A percentile compares a stretch with the other conserved stretches of the same genome.
These are phyloP conservation scores for Starmera caribaea DNA, from an alignment of 805 yeast genomes.

Conservation along the genomic window DNA sequence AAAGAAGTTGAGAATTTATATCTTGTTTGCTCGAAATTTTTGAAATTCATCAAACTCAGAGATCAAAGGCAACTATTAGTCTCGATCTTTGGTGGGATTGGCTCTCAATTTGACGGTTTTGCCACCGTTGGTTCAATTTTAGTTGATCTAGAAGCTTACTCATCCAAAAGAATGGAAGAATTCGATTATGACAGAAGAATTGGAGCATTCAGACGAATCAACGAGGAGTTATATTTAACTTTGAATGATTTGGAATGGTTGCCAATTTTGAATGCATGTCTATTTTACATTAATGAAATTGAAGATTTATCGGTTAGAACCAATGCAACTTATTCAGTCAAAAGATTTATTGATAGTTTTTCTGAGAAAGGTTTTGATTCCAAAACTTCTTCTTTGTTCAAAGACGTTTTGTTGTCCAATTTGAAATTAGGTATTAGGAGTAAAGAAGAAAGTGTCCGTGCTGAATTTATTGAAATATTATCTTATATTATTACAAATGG, in stretches of 20 bases:
- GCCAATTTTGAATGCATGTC: slow-evolving; percentile 59
- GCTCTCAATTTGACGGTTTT: slow-evolving; percentile 36
- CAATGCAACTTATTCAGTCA: slow-evolving; percentile 58
- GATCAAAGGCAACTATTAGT: slow-evolving; percentile 55
- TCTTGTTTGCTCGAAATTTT: slow-evolving; percentile 43
- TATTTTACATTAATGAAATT: slow-evolving; percentile 67
- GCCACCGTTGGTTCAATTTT: slow-evolving; percentile 42
- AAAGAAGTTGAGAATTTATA: slow-evolving; percentile 41
- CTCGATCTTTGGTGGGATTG: slow-evolving; percentile 50
- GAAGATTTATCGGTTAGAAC: slow-evolving; percentile 75
- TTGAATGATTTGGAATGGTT: slow-evolving; percentile 60
- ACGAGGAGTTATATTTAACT: slow-evolving; percentile 37
- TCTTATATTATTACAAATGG: slow-evolving; percentile 48
- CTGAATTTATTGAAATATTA: slow-evolving; percentile 61
- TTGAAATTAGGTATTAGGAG: slow-evolving; percentile 59
- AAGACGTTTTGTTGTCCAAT: slow-evolving; percentile 50
- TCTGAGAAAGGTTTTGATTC: slow-evolving; percentile 15
- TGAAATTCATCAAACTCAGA: slow-evolving; percentile 47
- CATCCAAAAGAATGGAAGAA: slow-evolving; percentile 51
- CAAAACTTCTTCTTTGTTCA: slow-evolving; percentile 32
- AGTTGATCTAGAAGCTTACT: slow-evolving; percentile 60
- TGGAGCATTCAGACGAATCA: slow-evolving; percentile 54
- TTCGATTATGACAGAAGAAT: slow-evolving; percentile 74
- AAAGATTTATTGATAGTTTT: slow-evolving; percentile 49
- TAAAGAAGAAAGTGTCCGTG: slow-evolving; percentile 49